Base-by-base conservation (phyloP, 257 asterid genomes). In the Jacaranda copaia region DNA sequence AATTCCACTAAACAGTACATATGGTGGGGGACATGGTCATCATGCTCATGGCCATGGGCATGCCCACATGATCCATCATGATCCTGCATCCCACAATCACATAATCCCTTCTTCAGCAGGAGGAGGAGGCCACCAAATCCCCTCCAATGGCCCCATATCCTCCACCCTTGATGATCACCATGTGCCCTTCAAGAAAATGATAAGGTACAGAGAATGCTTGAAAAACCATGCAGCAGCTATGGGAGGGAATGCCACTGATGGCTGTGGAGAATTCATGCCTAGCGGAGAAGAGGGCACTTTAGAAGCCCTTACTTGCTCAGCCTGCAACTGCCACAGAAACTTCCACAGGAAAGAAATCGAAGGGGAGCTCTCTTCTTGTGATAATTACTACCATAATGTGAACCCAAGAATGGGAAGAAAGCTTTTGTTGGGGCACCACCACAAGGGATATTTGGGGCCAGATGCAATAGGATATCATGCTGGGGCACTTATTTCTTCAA, bases 251-350 rank as follows among this genome's bases (percentile, higher is more conserved):
- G 93, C 97, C 56, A 89, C 91, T 5, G 98, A 94, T 80, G 99
- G 99, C 0, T 94, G 99, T 75, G 99, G 99, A 5, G 99, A 94
- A 71, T 94, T 94, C 85, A 92, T 94, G 99, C 91, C 98, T 0
- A 86, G 90, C 77, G 99, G 97, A 2, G 96, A 88, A 61, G 99
- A 92, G 3, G 98, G 96, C 53, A 80, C 85, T 0, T 58, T 94
- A 1, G 96, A 89, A 56, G 93, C 99, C 6, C 87, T 94, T 36
- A 92, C 87, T 11, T 94, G 99, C 84, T 94, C 97, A 61, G 97
- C 92, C 82, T 94, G 98, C 89, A 61, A 25, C 80, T 94, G 99
- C 82, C 99, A 94, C 66, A 81, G 98, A 45, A 94, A 92, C 80
- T 94, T 94, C 87, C 99, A 94, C 64, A 81, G 98, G 51, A 94